Evolutionary conservation across 116 monocot species (phyloP).

Genomic region (Papilionanthe hybrid): DNA sequence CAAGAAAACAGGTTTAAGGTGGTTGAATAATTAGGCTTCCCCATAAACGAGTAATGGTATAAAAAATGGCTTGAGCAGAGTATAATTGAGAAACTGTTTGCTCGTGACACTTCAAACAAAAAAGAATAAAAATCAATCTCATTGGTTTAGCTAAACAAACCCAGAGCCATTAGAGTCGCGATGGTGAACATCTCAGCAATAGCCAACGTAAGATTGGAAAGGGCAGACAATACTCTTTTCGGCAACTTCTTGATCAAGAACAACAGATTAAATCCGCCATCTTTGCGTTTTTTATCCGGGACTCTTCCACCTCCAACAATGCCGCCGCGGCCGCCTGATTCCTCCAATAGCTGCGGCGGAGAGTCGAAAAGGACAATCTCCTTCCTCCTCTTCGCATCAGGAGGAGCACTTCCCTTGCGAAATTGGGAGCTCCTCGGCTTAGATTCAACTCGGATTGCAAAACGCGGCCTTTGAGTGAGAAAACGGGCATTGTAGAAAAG

Average conservation of each 20-base stretch:
- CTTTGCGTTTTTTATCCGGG: neutral
- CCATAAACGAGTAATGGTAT: no score
- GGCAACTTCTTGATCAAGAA: slow-evolving; percentile 33
- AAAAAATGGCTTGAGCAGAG: no score
- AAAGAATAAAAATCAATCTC: neutral
- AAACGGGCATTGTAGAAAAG: neutral
- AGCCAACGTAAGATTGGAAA: slow-evolving; percentile 84
- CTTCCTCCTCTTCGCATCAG: slow-evolving; percentile 17
- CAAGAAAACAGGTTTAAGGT: no score
- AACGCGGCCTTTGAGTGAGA: neutral
- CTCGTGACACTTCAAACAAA: neutral
- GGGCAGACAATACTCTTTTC: slow-evolving; percentile 48
- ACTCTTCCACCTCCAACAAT: slow-evolving; percentile 8
- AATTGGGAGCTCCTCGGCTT: slow-evolving; percentile 9
- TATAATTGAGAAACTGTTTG: no score
- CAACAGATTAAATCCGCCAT: neutral
- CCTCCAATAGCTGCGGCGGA: slow-evolving; percentile 41
- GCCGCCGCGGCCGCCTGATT: neutral
- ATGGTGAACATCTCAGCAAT: slow-evolving; percentile 88
- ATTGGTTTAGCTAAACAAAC: slow-evolving; percentile 22
- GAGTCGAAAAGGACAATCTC: slow-evolving; percentile 63
- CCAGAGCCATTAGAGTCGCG: slow-evolving; percentile 80
- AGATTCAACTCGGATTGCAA: neutral
- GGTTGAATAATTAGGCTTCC: no score
- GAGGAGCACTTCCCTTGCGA: slow-evolving; percentile 14